phyloP scores from a whole-genome alignment of 2,329 filamentous ascomycete species.

The Alternaria viburni region DNA sequence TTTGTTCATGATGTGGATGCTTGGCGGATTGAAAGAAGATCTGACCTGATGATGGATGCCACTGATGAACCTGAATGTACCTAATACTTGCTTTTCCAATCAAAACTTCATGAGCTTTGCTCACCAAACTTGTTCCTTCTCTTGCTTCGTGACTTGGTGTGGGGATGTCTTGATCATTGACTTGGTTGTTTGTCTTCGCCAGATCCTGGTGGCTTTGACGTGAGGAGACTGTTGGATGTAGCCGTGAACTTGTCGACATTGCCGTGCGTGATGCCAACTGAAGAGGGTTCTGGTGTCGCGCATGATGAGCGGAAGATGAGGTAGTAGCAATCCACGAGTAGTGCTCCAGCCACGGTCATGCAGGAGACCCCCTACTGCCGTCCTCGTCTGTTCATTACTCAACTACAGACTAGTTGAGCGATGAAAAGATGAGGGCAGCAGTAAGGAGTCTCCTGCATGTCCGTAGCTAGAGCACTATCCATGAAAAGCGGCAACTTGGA shows the following conservation, averaged over 20 bases:
- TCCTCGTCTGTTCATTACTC: no score
- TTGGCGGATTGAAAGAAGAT: constrained; percentile 24
- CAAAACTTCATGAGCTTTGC: constrained; percentile 21
- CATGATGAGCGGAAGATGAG: not conserved
- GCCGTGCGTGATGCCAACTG: not conserved
- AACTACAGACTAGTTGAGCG: no score
- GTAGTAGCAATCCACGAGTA: not conserved
- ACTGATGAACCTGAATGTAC: constrained; percentile 8
- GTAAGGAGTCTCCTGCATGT: not conserved
- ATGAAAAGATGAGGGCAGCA: not conserved
- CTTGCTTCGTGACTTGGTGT: constrained; percentile 8
- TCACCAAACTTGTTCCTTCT: constrained; percentile 11
- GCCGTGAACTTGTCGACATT: not conserved
- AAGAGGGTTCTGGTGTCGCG: not conserved
- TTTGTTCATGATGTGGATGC: constrained; percentile 19
- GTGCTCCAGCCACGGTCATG: not conserved
- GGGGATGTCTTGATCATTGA: not conserved
- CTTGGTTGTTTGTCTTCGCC: not conserved
- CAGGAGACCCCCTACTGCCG: not conserved
- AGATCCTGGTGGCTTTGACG: not conserved
- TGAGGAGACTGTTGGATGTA: not conserved
- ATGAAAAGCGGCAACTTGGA: not conserved
- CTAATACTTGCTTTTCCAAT: constrained; percentile 13
- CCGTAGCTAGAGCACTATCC: not conserved
- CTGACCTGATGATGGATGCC: constrained; percentile 24